Conservation (phyloP, 2,329 filamentous ascomycete genomes). For the Talaromyces sp. region DNA sequence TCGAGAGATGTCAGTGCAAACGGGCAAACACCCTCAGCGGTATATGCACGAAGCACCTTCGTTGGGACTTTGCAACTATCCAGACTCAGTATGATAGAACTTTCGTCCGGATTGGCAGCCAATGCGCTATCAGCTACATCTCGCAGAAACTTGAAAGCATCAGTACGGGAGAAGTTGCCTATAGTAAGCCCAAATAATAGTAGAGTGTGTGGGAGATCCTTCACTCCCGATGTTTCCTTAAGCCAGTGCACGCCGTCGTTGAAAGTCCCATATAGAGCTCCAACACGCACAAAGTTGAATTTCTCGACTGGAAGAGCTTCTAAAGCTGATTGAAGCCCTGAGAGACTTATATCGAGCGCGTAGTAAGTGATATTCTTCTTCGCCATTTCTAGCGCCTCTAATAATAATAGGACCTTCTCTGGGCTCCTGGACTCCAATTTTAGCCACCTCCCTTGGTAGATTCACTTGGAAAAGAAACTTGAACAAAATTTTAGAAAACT, state of each 20-base stretch:
- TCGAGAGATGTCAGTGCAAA: background rate
- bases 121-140: background rate
- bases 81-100: background rate
- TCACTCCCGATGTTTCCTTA: background rate
- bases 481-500: background rate
- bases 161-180: background rate
- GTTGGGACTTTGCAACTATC: conserved; percentile 2
- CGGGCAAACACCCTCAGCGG: background rate
- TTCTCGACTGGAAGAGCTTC: background rate
- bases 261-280: conserved; percentile 1
- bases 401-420: background rate
- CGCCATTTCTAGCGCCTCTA: background rate
- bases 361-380: conserved; percentile 2
- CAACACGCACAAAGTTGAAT: background rate
- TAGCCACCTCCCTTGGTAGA: background rate
- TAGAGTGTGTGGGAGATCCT: background rate
- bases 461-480: background rate
- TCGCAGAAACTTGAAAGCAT: background rate
- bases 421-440: background rate
- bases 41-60: conserved; percentile 2
- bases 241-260: conserved; percentile 2
- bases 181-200: conserved; percentile 1
- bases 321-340: background rate
- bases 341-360: background rate
- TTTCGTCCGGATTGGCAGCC: background rate